A percentile compares a stretch with the other conserved stretches of the same genome.
Conservation (phyloP, 805 yeast species). For the Priceomyces medius region DNA sequence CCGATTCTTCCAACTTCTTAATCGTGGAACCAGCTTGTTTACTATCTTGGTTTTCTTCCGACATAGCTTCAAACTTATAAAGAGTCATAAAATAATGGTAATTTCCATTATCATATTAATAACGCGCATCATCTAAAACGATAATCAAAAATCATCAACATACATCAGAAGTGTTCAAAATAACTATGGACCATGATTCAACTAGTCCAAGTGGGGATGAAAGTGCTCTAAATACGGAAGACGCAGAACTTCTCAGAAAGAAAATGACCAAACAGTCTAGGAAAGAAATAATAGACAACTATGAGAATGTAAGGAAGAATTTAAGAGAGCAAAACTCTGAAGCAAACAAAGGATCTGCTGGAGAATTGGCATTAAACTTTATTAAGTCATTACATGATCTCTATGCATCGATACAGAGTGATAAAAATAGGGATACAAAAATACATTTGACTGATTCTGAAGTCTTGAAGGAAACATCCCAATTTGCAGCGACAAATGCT, state of each 20-base stretch:
- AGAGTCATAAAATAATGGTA: not conserved
- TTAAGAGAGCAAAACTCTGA: constrained; percentile 42
- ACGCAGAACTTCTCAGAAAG: constrained; percentile 11
- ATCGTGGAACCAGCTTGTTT: constrained; percentile 7
- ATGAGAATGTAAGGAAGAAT: constrained; percentile 27
- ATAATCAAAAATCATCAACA: not conserved
- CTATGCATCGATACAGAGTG: constrained; percentile 42
- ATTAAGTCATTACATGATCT: constrained; percentile 47
- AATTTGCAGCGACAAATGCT: constrained; percentile 63
- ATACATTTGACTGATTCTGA: constrained; percentile 56
- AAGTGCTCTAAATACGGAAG: not conserved
- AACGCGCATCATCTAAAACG: not conserved
- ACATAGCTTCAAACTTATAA: too few relatives aligned
- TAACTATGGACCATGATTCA: not conserved
- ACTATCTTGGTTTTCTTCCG: not conserved
- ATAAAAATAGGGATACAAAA: constrained; percentile 32
- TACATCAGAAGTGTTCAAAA: not conserved
- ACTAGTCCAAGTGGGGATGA: constrained; percentile 1
- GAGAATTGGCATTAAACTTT: constrained; percentile 44
- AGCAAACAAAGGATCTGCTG: constrained; percentile 59
- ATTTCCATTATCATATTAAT: not conserved
- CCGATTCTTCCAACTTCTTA: constrained; percentile 56
- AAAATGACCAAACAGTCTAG: constrained; percentile 20
- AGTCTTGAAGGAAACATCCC: constrained; percentile 58
- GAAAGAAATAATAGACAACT: constrained; percentile 18